Evolutionary conservation across 495 filamentous ascomycete genomes (phyloP).

Genomic region (Penicillium cosmopolitanum): DNA sequence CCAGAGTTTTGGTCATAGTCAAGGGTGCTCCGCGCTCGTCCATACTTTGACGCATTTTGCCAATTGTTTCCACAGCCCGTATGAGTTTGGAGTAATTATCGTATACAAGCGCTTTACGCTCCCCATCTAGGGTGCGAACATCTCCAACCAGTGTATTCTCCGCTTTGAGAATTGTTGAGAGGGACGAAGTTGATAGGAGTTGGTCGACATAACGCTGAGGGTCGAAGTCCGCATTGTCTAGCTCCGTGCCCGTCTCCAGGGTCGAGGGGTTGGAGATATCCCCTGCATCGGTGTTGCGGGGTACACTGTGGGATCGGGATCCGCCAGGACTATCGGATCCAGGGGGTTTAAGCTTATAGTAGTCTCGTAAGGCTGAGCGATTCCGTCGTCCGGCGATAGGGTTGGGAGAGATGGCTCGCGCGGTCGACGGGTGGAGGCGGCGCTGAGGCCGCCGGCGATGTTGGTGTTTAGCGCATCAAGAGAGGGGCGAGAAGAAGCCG

Average conservation of each 20-base stretch:
- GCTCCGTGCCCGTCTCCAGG: conserved; percentile 44
- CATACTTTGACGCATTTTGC: conserved; percentile 61
- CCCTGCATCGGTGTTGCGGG: conserved; percentile 45
- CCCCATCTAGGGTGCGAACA: conserved; percentile 87
- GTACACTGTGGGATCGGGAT: conserved; percentile 42
- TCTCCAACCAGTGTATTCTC: conserved; percentile 64
- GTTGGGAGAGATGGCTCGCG: conserved; percentile 52
- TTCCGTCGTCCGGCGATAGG: conserved; percentile 55
- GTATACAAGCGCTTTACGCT: conserved; percentile 95
- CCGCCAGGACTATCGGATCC: conserved; percentile 28
- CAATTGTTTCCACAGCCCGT: conserved; percentile 90
- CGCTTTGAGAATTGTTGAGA: conserved; percentile 64
- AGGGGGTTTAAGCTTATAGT: conserved; percentile 81
- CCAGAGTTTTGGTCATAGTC: conserved; percentile 64
- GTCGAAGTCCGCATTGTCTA: conserved; percentile 53
- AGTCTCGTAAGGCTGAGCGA: conserved; percentile 86
- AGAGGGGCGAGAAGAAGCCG: conserved; percentile 71
- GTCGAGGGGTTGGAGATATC: conserved; percentile 37
- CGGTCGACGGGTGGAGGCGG: conserved; percentile 50
- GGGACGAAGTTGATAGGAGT: conserved; percentile 56
- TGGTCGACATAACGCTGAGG: conserved; percentile 49
- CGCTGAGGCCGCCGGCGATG: conserved; percentile 52
- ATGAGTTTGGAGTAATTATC: conserved; percentile 98
- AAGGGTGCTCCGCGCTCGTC: conserved; percentile 50
- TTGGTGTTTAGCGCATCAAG: conserved; percentile 61